A percentile compares a stretch with the other conserved stretches of the same genome.
Conservation (phyloP, 208 protist genomes). For the Acanthamoeba healyi region DNA sequence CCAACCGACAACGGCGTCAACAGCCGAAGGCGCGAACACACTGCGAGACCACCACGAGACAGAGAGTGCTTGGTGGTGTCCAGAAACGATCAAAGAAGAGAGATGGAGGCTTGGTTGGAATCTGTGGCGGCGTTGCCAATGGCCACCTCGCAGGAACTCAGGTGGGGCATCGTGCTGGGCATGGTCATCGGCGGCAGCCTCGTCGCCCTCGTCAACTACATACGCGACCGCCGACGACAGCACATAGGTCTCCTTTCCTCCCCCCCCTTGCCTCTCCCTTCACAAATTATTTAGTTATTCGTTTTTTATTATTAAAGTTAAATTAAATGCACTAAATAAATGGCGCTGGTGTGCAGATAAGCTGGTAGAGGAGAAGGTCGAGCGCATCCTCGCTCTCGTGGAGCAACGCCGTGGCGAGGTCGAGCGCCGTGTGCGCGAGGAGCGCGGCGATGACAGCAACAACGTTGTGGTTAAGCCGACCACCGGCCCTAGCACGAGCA, state of each 20-base stretch:
- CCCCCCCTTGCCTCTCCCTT: neutral
- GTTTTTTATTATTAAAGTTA: neutral
- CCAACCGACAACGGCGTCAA: too few species aligned
- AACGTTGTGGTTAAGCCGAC: neutral
- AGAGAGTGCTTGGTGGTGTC: neutral
- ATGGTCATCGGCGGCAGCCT: slow-evolving; percentile 2
- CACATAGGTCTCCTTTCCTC: neutral
- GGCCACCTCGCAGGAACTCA: neutral
- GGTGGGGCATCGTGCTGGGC: neutral
- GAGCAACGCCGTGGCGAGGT: neutral
- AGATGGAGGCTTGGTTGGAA: neutral
- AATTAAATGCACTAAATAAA: neutral
- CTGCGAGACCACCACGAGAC: neutral
- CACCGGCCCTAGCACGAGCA: neutral
- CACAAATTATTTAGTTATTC: neutral
- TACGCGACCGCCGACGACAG: neutral
- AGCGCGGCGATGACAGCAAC: neutral
- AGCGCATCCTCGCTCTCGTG: slow-evolving; percentile 16
- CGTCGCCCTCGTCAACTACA: neutral
- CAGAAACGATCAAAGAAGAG: neutral
- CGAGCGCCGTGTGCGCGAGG: neutral
- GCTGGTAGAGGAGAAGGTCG: slow-evolving; percentile 35
- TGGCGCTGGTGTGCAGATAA: neutral
- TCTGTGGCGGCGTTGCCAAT: neutral
- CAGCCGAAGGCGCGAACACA: too few species aligned